Conservation (phyloP, 306 rosid genomes). For the Vigna reflexopilosa region DNA sequence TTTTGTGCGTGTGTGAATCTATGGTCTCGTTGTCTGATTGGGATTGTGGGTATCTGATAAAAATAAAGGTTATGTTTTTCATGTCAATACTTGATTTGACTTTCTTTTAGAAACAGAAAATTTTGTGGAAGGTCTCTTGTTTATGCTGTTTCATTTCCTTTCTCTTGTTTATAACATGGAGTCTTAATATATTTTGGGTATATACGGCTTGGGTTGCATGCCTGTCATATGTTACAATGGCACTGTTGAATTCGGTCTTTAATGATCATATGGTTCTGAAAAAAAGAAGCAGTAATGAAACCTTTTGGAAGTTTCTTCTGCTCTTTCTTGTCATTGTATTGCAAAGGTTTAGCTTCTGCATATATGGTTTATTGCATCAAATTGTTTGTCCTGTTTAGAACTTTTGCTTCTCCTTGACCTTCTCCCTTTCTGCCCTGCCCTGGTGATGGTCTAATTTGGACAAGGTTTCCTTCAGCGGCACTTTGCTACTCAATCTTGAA, state of each 20-base stretch:
- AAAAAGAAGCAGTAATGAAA: not conserved
- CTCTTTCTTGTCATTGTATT: not conserved
- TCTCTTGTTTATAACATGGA: not conserved
- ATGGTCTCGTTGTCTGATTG: not conserved
- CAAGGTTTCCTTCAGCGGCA: not conserved
- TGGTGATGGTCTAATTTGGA: not conserved
- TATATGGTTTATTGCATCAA: not conserved
- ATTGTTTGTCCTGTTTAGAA: not conserved
- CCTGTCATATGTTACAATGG: not conserved
- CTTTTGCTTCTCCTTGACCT: not conserved
- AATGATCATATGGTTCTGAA: not conserved
- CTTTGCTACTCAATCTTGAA: not conserved
- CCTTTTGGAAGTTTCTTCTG: not conserved
- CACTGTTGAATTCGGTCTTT: not conserved
- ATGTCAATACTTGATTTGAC: not conserved
- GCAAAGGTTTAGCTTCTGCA: not conserved
- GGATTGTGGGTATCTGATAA: not conserved
- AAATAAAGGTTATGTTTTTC: not conserved
- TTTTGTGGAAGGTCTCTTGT: not conserved
- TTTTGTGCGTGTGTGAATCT: not conserved
- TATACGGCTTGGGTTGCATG: not conserved
- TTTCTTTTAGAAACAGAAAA: not conserved
- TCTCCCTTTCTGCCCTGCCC: not conserved
- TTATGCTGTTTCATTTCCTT: constrained; percentile 4
- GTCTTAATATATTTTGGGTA: not conserved